A percentile compares a stretch with the other conserved stretches of the same genome.
Evolutionary conservation across 2,329 filamentous ascomycete genomes (phyloP).

Genomic region (Alternaria sp.): DNA sequence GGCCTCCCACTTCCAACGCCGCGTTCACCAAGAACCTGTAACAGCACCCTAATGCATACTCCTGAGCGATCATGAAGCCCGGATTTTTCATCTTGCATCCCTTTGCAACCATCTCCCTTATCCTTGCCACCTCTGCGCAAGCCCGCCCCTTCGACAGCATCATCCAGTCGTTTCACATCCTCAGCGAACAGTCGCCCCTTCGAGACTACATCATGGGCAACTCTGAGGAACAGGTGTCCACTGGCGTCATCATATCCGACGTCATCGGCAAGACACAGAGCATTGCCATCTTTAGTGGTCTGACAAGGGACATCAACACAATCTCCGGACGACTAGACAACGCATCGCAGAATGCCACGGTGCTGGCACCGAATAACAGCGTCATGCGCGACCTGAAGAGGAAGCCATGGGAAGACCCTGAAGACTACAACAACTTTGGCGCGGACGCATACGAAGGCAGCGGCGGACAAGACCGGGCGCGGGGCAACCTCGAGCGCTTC

Average conservation of each 20-base stretch:
- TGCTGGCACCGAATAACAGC: conserved; percentile 86
- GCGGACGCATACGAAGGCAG: conserved; percentile 77
- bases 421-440: conserved; percentile 74
- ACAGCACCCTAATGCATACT: conserved; percentile 20
- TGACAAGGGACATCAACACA: conserved; percentile 77
- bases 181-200: conserved; percentile 42
- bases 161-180: conserved; percentile 40
- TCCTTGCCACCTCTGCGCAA: conserved; percentile 44
- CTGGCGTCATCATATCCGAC: conserved; percentile 76
- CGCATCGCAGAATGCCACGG: conserved; percentile 73
- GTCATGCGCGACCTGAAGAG: conserved; percentile 78
- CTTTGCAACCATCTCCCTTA: conserved; percentile 40
- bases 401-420: conserved; percentile 84
- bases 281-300: conserved; percentile 84
- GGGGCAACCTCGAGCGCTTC: conserved; percentile 78
- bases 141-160: conserved; percentile 45
- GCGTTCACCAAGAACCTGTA: conserved; percentile 21
- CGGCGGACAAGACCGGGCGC: conserved; percentile 77
- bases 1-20: conserved; percentile 28
- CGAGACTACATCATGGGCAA: conserved; percentile 41
- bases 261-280: conserved; percentile 79
- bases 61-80: conserved; percentile 41
- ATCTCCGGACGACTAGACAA: conserved; percentile 75
- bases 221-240: conserved; percentile 41
- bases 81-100: conserved; percentile 36